Evolutionary conservation across 2,329 filamentous ascomycete genomes (phyloP).

Genomic region (Venturia asperata): DNA sequence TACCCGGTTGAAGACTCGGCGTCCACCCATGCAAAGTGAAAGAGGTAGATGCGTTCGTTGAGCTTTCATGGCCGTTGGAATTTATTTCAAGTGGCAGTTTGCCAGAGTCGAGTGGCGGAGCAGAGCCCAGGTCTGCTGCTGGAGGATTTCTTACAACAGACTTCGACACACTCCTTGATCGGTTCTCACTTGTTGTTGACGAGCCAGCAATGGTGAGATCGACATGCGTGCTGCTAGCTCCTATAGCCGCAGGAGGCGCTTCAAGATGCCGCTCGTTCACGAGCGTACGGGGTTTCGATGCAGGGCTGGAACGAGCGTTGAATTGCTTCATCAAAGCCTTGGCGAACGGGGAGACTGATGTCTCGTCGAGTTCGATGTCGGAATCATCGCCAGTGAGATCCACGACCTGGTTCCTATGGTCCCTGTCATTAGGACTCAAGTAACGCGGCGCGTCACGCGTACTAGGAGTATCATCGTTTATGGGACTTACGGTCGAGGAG

Average conservation of each 20-base stretch:
- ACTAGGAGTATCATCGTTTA: background rate
- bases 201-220: background rate
- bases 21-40: background rate
- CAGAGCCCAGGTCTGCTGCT: background rate
- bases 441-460: constrained; percentile 4
- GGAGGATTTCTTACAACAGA: background rate
- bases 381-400: constrained; percentile 5
- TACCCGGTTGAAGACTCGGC: background rate
- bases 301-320: background rate
- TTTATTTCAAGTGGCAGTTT: background rate
- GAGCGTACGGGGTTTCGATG: background rate
- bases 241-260: background rate
- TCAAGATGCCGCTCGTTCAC: background rate
- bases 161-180: background rate
- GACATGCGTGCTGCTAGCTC: background rate
- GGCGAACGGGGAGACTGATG: background rate
- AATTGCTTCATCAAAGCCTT: background rate
- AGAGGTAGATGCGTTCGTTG: background rate
- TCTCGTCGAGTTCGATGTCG: background rate
- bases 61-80: background rate
- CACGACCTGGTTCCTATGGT: background rate
- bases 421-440: background rate
- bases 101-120: background rate
- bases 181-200: background rate
- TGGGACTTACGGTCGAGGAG: background rate